phyloP scores from a whole-genome alignment of 2,329 filamentous ascomycete species.

The Emericellopsis atlantica region DNA sequence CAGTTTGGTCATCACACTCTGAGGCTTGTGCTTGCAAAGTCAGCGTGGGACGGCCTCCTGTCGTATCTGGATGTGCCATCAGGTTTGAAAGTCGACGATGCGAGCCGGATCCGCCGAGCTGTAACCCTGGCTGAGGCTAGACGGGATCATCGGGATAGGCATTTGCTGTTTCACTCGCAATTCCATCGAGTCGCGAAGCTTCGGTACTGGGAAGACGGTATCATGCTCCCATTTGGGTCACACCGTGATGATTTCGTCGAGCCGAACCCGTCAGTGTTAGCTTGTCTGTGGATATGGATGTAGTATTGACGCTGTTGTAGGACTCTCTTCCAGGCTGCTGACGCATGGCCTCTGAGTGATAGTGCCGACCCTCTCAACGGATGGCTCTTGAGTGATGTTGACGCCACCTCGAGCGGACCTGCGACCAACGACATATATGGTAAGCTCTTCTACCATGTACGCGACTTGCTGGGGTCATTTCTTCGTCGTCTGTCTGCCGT shows the following conservation, averaged over 20 bases:
- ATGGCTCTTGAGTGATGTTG: conserved; percentile 18
- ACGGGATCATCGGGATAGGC: neutral
- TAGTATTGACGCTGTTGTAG: neutral
- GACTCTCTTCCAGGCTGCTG: neutral
- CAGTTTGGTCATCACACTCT: neutral
- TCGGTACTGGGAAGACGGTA: conserved; percentile 7
- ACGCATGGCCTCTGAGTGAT: neutral
- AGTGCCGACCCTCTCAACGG: conserved; percentile 7
- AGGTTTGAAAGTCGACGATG: neutral
- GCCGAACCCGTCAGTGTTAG: conserved; percentile 1
- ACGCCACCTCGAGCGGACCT: neutral
- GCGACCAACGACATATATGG: too few relatives aligned
- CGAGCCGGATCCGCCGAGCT: neutral
- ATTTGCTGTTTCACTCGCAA: neutral
- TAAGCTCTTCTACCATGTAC: too few relatives aligned
- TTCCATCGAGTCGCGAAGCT: conserved; percentile 6
- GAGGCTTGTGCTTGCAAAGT: neutral
- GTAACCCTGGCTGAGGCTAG: neutral
- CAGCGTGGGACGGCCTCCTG: neutral
- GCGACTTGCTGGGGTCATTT: too few relatives aligned
- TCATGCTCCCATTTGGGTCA: conserved; percentile 10
- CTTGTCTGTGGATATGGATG: neutral
- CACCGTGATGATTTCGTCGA: neutral
- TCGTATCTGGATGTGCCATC: neutral
- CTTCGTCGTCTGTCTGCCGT: too few relatives aligned